phyloP scores from a whole-genome alignment of 176 grass and related monocot species.

The Oryza longistaminata region DNA sequence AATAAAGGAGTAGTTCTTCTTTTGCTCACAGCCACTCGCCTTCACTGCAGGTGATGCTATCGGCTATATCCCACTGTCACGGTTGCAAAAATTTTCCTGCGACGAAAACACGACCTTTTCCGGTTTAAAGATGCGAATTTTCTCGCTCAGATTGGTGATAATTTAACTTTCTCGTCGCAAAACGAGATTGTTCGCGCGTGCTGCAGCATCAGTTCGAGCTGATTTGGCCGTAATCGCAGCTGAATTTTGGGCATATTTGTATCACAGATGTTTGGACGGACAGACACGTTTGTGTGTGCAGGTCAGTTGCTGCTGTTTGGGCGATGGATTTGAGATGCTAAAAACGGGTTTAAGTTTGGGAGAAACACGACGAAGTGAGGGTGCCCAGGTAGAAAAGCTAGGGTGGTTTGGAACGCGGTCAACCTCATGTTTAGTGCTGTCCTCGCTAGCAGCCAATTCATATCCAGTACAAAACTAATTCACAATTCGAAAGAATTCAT shows the following conservation, averaged over 20 bases:
- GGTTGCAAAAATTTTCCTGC: not conserved
- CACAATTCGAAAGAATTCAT: not conserved
- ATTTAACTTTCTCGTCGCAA: not conserved
- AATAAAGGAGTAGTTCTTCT: not conserved
- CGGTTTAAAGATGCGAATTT: not conserved
- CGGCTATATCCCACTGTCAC: not conserved
- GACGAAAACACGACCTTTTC: not conserved
- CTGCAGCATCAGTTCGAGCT: not conserved
- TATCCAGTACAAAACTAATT: not conserved
- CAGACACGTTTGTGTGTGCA: not conserved
- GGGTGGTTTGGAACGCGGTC: constrained; percentile 4
- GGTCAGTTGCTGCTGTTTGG: not conserved
- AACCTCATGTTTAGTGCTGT: not conserved
- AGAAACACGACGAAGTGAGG: not conserved
- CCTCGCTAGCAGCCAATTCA: not conserved
- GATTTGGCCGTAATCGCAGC: not conserved
- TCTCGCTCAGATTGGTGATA: not conserved
- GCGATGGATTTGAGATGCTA: not conserved
- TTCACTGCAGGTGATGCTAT: not conserved
- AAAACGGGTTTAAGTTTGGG: not conserved
- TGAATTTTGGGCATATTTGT: not conserved
- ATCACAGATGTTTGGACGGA: too few relatives aligned
- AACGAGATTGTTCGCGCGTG: too few relatives aligned
- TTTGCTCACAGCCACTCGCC: not conserved
- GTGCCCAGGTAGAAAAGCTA: not conserved